Percentiles rank a stretch among this genome's conserved stretches.
phyloP scores from a whole-genome alignment of 345 rosid genomes.

The Balakata baccata region DNA sequence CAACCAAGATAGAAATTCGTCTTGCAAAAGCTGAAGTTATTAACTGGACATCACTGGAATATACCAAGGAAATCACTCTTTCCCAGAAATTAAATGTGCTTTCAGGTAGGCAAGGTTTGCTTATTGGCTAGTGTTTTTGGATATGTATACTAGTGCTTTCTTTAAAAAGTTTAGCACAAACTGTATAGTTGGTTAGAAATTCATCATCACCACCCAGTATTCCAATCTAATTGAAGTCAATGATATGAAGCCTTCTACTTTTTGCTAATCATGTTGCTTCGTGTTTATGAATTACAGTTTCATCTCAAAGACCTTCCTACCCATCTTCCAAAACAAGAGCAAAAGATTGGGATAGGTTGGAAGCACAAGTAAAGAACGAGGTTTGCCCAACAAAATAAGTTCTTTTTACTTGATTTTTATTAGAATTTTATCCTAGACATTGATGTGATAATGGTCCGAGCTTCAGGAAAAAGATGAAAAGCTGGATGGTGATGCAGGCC shows the following conservation, averaged over 20 bases:
- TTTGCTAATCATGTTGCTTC: not conserved
- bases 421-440: too few species aligned
- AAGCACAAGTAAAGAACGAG: slow-evolving; percentile 77
- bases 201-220: not conserved
- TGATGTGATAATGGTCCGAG: not conserved
- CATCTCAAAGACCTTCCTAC: slow-evolving; percentile 49
- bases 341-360: slow-evolving; percentile 85
- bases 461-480: slow-evolving; percentile 91
- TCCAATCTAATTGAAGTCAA: not conserved
- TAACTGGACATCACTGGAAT: slow-evolving; percentile 82
- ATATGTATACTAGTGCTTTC: not conserved
- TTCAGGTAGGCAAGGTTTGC: slow-evolving; percentile 32
- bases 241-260: not conserved
- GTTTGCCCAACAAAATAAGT: slow-evolving; percentile 18
- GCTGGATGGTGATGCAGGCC: slow-evolving; percentile 88
- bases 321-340: slow-evolving; percentile 76
- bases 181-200: not conserved
- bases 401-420: not conserved
- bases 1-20: slow-evolving; percentile 80
- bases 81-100: slow-evolving; percentile 40
- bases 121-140: not conserved
- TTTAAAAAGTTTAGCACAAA: not conserved
- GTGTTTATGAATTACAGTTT: slow-evolving; percentile 31
- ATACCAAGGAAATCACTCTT: slow-evolving; percentile 40
- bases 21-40: slow-evolving; percentile 74